Evolutionary conservation across 176 grass and related monocot species (phyloP).

Genomic region (Musa beccarii): DNA sequence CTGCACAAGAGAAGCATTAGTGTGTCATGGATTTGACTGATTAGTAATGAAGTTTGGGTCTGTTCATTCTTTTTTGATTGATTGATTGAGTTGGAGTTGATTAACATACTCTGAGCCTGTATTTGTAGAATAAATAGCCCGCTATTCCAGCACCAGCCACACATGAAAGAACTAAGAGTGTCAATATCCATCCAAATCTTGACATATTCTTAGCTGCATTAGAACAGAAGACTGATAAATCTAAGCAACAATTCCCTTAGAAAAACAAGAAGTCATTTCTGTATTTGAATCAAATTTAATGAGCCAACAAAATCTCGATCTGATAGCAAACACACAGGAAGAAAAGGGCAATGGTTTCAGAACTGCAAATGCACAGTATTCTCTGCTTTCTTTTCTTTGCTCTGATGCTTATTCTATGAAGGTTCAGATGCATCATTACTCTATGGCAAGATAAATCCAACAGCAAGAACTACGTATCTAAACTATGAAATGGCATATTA

Average conservation of each 20-base stretch:
- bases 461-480: too few relatives aligned
- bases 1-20: conserved; percentile 25
- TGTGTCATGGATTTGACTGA: neutral
- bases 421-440: too few relatives aligned
- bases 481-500: too few relatives aligned
- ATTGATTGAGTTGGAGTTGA: neutral
- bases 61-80: neutral
- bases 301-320: too few relatives aligned
- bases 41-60: too few relatives aligned
- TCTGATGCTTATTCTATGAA: too few relatives aligned
- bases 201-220: conserved; percentile 53
- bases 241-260: neutral
- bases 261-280: neutral
- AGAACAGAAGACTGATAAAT: neutral
- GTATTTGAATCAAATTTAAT: too few relatives aligned
- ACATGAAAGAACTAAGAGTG: conserved; percentile 51
- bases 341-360: too few relatives aligned
- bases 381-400: too few relatives aligned
- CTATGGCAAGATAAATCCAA: too few relatives aligned
- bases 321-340: too few relatives aligned
- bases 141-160: conserved; percentile 34
- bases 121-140: conserved; percentile 90
- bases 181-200: conserved; percentile 41
- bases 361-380: too few relatives aligned
- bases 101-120: conserved; percentile 63